Evolutionary conservation across 2,329 filamentous ascomycete species (phyloP), one percentile per base, ranked within the genome.

Genomic region (Neofusicoccum laricinum): DNA sequence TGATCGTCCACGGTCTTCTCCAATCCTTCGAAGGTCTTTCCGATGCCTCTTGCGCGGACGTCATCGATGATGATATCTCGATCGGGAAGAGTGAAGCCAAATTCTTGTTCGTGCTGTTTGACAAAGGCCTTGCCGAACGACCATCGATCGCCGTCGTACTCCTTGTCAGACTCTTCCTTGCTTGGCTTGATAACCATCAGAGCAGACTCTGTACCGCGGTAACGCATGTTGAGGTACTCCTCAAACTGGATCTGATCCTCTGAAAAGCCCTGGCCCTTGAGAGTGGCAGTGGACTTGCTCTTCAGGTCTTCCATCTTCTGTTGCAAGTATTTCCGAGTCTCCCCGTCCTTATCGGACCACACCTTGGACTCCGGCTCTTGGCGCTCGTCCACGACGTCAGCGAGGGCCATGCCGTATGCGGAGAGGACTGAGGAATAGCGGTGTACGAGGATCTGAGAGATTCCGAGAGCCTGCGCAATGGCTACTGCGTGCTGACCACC

Each of bases 201-300:
- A 0, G 93, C 91, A 7, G 92, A 96, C 73, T 97, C 93, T 0
- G 93, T 97, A 11, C 93, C 93, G 40, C 92, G 86, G 72, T 97
- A 97, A 64, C 93, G 84, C 89, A 97, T 93, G 74, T 97, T 97
- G 64, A 98, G 85, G 72, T 97, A 97, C 73, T 96, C 91, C 74
- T 97, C 93, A 71, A 94, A 96, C 0, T 88, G 84, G 25, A 97
- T 91, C 36, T 91, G 87, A 4, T 85, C 79, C 48, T 90, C 86
- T 1, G 84, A 80, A 72, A 97, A 97, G 0, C 93, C 93, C 76
- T 97, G 93, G 2, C 90, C 88, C 21, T 82, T 81, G 4, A 97
- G 79, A 0, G 87, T 86, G 17, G 82, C 79, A 0, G 81, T 84
- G 0, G 92, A 93, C 72, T 89, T 92, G n/a, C 85, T 82, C 78